Conservation (phyloP, 768 basidiomycete genomes). For the Fibroporia radiculosa region DNA sequence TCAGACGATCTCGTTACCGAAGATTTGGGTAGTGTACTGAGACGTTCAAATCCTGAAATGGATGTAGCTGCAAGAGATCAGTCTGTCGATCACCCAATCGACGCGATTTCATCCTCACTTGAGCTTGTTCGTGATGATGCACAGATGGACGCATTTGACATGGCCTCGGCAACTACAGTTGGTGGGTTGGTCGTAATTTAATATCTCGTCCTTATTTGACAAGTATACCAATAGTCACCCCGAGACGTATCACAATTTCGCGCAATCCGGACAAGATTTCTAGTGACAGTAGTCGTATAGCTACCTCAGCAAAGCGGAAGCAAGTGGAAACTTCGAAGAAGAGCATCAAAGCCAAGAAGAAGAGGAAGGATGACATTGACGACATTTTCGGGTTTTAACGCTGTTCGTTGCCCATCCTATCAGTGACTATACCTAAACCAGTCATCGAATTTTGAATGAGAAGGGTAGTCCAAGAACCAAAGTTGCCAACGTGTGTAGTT, state of each 20-base stretch:
- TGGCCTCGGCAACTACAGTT: neutral
- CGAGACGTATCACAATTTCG: neutral
- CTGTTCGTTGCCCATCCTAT: too few relatives aligned
- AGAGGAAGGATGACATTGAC: constrained; percentile 53
- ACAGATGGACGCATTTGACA: neutral
- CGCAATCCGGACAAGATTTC: neutral
- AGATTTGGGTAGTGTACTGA: neutral
- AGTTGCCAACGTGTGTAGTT: too few relatives aligned
- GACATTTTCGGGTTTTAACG: constrained; percentile 50
- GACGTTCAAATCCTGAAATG: too few relatives aligned
- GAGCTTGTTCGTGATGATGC: neutral
- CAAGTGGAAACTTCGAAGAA: constrained; percentile 15
- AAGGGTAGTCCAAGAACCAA: too few relatives aligned
- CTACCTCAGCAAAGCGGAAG: constrained; percentile 9
- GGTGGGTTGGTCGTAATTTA: neutral
- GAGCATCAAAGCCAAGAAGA: constrained; percentile 29
- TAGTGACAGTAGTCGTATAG: neutral
- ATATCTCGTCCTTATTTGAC: neutral
- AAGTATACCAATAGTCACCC: neutral
- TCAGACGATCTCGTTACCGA: neutral
- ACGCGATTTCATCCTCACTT: neutral
- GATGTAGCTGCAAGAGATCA: neutral
- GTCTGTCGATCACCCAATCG: neutral
- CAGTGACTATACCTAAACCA: too few relatives aligned
- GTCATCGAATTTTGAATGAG: too few relatives aligned